Evolutionary conservation across 495 filamentous ascomycete species (phyloP), one percentile per base, ranked within the genome.

Genomic region (Penicillium odoratum): DNA sequence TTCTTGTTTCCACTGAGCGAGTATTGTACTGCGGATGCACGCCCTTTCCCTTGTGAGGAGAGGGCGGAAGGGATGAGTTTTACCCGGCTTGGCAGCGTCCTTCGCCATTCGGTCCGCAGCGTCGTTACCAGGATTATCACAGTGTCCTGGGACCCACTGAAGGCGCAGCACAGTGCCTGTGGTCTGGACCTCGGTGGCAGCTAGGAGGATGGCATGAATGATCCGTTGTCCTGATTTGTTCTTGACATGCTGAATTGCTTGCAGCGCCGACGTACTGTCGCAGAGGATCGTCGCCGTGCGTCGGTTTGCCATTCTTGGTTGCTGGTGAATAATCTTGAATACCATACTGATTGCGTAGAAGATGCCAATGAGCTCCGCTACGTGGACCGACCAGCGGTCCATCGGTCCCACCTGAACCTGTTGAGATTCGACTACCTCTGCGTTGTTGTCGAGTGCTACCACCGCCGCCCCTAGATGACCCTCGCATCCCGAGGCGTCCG

Each of bases 221-320:
- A 69, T 64, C 9, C 26, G 47, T 50, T 69, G 59, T 25, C 60
- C 59, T 29, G 61, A 66, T 31, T 49, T 63, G n/a, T 64, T 69
- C n/a, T 38, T 36, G 13, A 28, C 4, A 38, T 55, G 64, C 30
- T 53, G 44, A 28, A 57, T 56, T 9, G 58, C 52, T 40, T 69
- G 59, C 5, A 69, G 30, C 0, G 66, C 60, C 21, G 60, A 69
- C 28, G 7, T 56, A 30, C 60, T 64, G 34, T 64, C 56, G 26
- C 51, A 55, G 21, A 21, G 21, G 21, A 21, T 21, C 21, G 21
- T 21, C 21, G 21, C 21, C 21, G 21, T 21, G 21, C 21, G 21
- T 0, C 62, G 42, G 45, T 64, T 64, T 3, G 61, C 54, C 21
- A 56, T 56, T 11, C 18, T 51, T 50, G 21, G 49, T 10, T 47